These are phyloP conservation scores for Hyaloscypha bicolor DNA, from an alignment of 495 filamentous ascomycete species.

Conservation along the genomic window DNA sequence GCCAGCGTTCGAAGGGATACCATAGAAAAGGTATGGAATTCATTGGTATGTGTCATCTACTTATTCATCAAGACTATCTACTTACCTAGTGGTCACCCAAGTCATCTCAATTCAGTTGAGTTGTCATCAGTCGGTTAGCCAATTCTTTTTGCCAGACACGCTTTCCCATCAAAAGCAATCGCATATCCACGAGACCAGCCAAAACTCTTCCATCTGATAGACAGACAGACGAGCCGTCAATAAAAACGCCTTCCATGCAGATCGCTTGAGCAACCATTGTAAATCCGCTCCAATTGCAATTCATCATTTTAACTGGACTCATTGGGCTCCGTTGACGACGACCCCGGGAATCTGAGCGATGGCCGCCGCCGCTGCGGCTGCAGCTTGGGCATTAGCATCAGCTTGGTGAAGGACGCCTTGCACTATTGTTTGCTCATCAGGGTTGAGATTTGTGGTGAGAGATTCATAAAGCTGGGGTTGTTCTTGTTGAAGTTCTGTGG, in stretches of 20 bases:
- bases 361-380: constrained; percentile 11
- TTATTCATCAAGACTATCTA: constrained; percentile 18
- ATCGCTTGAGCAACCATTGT: constrained; percentile 30
- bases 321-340: constrained; percentile 26
- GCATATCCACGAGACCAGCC: neutral
- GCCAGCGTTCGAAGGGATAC: neutral
- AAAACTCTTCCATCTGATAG: neutral
- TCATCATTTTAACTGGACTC: neutral
- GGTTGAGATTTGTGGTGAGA: constrained; percentile 74
- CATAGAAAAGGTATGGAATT: neutral
- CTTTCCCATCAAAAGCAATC: neutral
- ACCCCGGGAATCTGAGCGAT: constrained; percentile 7
- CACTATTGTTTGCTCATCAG: constrained; percentile 81
- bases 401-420: constrained; percentile 81
- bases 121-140: neutral
- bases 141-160: neutral
- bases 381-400: constrained; percentile 43
- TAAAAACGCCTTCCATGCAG: constrained; percentile 32
- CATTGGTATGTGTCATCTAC: constrained; percentile 18
- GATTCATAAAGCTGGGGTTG: constrained; percentile 86
- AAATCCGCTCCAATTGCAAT: constrained; percentile 13
- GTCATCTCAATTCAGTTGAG: neutral
- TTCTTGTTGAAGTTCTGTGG: constrained; percentile 79
- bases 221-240: neutral
- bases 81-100: constrained; percentile 19